Evolutionary conservation across 2,329 filamentous ascomycete species (phyloP).

Genomic region (Sarocladiaceae sp.): DNA sequence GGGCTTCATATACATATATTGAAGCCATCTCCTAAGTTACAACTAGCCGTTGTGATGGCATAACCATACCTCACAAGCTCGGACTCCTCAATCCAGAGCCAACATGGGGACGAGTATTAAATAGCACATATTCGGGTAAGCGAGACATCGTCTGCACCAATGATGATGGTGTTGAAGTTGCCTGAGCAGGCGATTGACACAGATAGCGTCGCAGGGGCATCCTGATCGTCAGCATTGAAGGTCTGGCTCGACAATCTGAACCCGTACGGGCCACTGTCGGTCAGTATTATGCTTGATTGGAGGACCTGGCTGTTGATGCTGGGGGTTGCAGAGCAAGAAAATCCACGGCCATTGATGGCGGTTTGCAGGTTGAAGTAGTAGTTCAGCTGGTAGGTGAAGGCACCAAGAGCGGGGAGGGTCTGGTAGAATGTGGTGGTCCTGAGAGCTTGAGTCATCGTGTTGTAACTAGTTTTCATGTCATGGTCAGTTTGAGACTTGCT

Average conservation of each 20-base stretch:
- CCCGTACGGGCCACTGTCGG: background rate
- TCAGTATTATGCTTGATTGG: background rate
- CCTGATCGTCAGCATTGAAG: background rate
- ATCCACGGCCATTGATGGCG: background rate
- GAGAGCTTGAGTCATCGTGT: background rate
- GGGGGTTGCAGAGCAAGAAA: background rate
- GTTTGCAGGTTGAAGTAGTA: slow-evolving; percentile 1
- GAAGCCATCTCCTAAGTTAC: no score
- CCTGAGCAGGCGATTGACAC: background rate
- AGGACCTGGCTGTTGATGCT: background rate
- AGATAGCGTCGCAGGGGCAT: background rate
- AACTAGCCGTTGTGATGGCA: no score
- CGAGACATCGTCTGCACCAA: background rate
- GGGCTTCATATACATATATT: no score
- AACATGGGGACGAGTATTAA: no score
- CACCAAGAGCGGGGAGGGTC: background rate
- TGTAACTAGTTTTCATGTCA: background rate
- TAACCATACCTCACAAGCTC: no score
- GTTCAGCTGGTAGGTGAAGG: background rate
- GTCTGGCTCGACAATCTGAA: background rate
- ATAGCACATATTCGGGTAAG: slow-evolving; percentile 1
- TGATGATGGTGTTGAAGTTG: background rate
- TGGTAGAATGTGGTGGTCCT: background rate
- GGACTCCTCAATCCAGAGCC: no score
- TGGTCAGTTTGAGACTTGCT: no score